Conservation (phyloP, 2,329 filamentous ascomycete species). For the Bipolaris zeicola region DNA sequence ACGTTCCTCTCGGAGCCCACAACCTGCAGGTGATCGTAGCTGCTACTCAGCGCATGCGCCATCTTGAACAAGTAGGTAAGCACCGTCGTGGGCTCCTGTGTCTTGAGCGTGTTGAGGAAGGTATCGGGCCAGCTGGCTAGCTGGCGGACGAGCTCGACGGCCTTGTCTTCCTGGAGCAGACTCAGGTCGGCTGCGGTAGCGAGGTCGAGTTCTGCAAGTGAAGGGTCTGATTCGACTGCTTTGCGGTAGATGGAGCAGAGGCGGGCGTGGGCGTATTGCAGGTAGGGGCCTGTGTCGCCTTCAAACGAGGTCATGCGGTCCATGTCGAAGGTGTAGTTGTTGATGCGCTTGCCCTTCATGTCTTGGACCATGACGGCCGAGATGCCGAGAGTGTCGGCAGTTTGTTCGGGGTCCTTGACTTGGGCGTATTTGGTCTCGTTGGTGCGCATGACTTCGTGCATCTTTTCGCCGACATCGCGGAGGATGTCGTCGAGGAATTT, state of each 20-base stretch:
- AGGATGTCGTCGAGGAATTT: constrained; percentile 58
- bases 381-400: constrained; percentile 88
- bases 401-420: constrained; percentile 79
- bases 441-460: constrained; percentile 96
- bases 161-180: constrained; percentile 73
- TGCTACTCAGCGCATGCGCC: constrained; percentile 78
- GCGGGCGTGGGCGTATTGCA: constrained; percentile 72
- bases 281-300: constrained; percentile 82
- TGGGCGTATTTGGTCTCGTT: constrained; percentile 91
- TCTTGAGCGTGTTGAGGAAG: constrained; percentile 82
- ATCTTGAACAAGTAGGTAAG: constrained; percentile 82
- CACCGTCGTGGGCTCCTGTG: constrained; percentile 73
- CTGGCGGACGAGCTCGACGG: constrained; percentile 72
- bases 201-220: constrained; percentile 61
- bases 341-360: constrained; percentile 88
- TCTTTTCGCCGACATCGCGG: constrained; percentile 77
- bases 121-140: constrained; percentile 87
- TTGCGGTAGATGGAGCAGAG: constrained; percentile 56
- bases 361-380: constrained; percentile 97
- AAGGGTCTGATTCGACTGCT: constrained; percentile 55
- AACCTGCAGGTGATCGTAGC: constrained; percentile 81
- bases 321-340: constrained; percentile 76
- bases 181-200: constrained; percentile 71
- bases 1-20: constrained; percentile 77
- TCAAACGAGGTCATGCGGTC: constrained; percentile 83